Percentiles rank a stretch among this genome's conserved stretches.
Evolutionary conservation across 768 basidiomycete species (phyloP).

Genomic region (Cyclocybe cylindracea): DNA sequence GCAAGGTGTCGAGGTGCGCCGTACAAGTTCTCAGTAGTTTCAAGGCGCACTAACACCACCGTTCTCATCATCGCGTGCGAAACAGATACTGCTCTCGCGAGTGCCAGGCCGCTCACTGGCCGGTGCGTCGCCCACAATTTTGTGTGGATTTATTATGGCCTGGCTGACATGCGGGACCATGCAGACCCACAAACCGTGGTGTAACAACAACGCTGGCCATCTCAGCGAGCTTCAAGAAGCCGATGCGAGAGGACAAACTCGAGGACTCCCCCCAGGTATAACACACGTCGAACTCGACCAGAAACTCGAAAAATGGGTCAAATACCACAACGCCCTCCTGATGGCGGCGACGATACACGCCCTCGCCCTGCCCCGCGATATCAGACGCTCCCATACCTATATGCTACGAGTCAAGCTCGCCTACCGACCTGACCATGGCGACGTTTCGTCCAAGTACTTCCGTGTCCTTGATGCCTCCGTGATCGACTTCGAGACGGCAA

Average conservation of each 20-base stretch:
- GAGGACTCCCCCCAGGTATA: conserved; percentile 19
- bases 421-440: conserved; percentile 21
- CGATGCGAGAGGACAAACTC: not conserved
- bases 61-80: not conserved
- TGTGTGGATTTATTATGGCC: too few species aligned
- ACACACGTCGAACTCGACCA: conserved; percentile 27
- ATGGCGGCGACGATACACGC: conserved; percentile 31
- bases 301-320: conserved; percentile 33
- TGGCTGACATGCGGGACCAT: not conserved
- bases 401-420: conserved; percentile 10
- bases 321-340: conserved; percentile 25
- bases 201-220: conserved; percentile 9
- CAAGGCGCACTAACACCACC: too few species aligned
- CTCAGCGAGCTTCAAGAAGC: conserved; percentile 3
- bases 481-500: conserved; percentile 19
- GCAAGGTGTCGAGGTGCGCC: too few species aligned
- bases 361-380: conserved; percentile 23
- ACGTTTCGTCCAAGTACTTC: conserved; percentile 25
- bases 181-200: conserved; percentile 14
- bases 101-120: conserved; percentile 17
- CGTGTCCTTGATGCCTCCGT: conserved; percentile 22
- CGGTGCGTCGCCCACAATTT: conserved; percentile 2
- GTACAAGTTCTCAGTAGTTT: too few species aligned
- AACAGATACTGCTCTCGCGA: conserved; percentile 17
- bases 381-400: conserved; percentile 16